A percentile compares a stretch with the other conserved stretches of the same genome.
Conservation (phyloP, 345 rosid species). For the Trapa bicornis region DNA sequence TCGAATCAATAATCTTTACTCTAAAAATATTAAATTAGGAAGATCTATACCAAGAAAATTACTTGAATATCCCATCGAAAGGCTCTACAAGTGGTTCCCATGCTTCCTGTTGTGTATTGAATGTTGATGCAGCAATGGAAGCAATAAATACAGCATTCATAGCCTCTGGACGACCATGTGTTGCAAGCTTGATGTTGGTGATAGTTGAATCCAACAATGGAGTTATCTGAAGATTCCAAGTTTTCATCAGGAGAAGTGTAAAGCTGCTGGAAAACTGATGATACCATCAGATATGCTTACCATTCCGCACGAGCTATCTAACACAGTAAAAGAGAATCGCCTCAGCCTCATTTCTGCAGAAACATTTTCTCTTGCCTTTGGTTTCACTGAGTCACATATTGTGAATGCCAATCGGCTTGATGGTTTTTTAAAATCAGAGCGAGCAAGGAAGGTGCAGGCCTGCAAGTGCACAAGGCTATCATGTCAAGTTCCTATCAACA, state of each 20-base stretch:
- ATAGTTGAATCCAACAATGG: constrained; percentile 82
- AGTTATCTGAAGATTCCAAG: constrained; percentile 49
- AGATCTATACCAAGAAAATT: constrained; percentile 14
- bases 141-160: constrained; percentile 92
- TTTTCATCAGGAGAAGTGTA: constrained; percentile 1
- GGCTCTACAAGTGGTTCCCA: constrained; percentile 99
- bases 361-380: constrained; percentile 72
- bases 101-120: constrained; percentile 84
- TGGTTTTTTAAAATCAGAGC: constrained; percentile 76
- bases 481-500: neutral
- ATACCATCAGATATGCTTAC: constrained; percentile 24
- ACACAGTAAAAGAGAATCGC: constrained; percentile 68
- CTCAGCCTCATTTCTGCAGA: constrained; percentile 78
- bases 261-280: neutral
- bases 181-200: constrained; percentile 85
- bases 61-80: constrained; percentile 99
- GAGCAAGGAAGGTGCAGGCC: constrained; percentile 97
- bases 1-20: neutral
- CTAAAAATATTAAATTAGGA: constrained; percentile 6
- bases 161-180: constrained; percentile 85
- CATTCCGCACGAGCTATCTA: constrained; percentile 91
- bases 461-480: constrained; percentile 16
- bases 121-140: constrained; percentile 88
- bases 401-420: constrained; percentile 66
- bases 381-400: constrained; percentile 78